phyloP scores from a whole-genome alignment of 768 basidiomycete species.

The Hortiboletus campestris region DNA sequence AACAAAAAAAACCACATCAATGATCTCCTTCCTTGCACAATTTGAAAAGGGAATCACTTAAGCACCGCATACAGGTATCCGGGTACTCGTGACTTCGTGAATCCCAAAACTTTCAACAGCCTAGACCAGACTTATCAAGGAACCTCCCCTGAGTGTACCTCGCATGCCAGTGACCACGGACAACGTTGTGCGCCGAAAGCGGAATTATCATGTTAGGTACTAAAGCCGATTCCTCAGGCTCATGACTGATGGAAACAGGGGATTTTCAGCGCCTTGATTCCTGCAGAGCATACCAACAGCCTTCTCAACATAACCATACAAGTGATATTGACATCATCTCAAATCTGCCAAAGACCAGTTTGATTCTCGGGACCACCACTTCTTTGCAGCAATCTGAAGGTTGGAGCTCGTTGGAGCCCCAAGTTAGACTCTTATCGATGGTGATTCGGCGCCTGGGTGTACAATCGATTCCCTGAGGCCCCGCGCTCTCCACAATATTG shows the following conservation, averaged over 20 bases:
- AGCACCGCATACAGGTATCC: background rate
- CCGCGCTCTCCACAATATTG: background rate
- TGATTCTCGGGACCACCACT: background rate
- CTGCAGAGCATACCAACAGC: background rate
- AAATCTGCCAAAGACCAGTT: background rate
- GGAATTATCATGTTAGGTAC: background rate
- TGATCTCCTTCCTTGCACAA: background rate
- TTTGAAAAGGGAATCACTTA: background rate
- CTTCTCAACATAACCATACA: background rate
- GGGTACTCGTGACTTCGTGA: background rate
- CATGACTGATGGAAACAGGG: background rate
- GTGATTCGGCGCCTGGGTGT: background rate
- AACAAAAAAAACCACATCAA: background rate
- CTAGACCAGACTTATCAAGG: background rate
- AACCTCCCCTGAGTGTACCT: background rate
- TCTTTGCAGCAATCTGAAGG: background rate
- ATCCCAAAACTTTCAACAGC: background rate
- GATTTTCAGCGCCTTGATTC: background rate
- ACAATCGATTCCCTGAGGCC: background rate
- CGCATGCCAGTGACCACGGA: background rate
- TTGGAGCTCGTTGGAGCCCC: background rate
- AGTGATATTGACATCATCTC: background rate
- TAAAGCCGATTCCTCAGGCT: background rate
- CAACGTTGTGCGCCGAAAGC: background rate
- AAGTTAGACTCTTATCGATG: background rate